Base-by-base conservation (phyloP, 768 basidiomycete genomes). In the Ramaria sp. region DNA sequence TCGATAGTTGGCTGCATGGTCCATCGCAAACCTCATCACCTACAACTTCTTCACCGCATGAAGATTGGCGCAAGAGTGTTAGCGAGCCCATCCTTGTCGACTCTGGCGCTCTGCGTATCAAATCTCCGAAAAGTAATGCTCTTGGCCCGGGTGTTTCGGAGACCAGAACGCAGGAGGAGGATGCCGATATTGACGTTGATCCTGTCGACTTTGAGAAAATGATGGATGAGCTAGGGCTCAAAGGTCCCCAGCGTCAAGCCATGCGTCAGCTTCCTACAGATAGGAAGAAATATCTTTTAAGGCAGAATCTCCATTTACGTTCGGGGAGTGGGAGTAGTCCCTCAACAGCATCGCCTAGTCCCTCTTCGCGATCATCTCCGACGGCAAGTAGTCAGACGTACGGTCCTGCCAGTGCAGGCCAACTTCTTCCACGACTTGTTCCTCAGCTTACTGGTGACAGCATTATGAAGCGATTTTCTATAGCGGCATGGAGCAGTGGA, bases 381-480 rank as follows among this genome's bases (percentile, higher is more conserved):
- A 24, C 28, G 15, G 3, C 42, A 22, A 42, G 0, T 67, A 76
- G 56, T 65, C 77, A 48, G 12, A 79, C 82, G 0, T 79, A 77
- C 61, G 81, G 83, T 0, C 79, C 85, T 3, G 72, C 83, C 5
- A 79, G 75, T 56, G 78, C 75, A 9, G 68, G 74, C 12, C 69
- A 72, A 15, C 62, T 85, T n/a, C 64, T 87, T 3, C 81, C 85
- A 47, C 78, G 78, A 24, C 71, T 89, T 8, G 77, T 81, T 34
- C 85, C 87, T 24, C 86, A 88, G 58, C 67, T 86, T 1, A 85
- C 84, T n/a, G 85, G 87, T 8, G 84, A 85, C 57, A 68, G 73
- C n/a, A 60, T 85, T 15, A 78, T 88, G 64, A 81, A 78, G 52
- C 78, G 86, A 16, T 76, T 85, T 47, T 88, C 85, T 0, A 71